Evolutionary conservation across 2,329 filamentous ascomycete genomes (phyloP).

Genomic region (Penicillium thymicola): DNA sequence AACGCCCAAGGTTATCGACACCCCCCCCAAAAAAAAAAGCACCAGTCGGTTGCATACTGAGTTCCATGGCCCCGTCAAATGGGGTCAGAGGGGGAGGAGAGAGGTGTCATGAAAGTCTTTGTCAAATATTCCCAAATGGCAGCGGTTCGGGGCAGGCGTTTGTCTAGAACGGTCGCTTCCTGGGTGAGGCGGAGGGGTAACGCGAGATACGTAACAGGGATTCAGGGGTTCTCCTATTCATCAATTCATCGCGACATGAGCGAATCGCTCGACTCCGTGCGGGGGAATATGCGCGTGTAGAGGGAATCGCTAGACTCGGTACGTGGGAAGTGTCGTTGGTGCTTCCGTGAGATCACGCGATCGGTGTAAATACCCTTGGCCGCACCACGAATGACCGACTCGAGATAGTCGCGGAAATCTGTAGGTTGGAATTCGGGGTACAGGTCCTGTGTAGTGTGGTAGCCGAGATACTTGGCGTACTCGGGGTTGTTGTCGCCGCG

Average conservation of each 20-base stretch:
- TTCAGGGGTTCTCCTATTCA: constrained; percentile 1
- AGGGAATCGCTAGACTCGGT: constrained; percentile 38
- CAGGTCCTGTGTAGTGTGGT: constrained; percentile 51
- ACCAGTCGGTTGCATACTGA: constrained; percentile 13
- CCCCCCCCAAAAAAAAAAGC: constrained; percentile 19
- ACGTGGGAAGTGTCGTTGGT: constrained; percentile 36
- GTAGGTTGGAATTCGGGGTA: constrained; percentile 51
- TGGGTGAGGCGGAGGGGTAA: constrained; percentile 5
- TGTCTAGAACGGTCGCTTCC: constrained; percentile 8
- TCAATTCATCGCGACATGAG: constrained; percentile 32
- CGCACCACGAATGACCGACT: constrained; percentile 43
- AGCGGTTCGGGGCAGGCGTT: constrained; percentile 9
- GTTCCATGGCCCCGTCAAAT: constrained; percentile 5
- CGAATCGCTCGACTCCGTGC: constrained; percentile 37
- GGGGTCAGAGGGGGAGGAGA: constrained; percentile 10
- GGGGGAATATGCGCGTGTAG: constrained; percentile 36
- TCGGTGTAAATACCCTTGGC: constrained; percentile 38
- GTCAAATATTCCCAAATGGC: constrained; percentile 8
- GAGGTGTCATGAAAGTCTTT: constrained; percentile 18
- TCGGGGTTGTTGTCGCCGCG: constrained; percentile 55
- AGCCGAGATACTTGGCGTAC: constrained; percentile 54
- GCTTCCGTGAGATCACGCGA: constrained; percentile 35
- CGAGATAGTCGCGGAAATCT: constrained; percentile 41
- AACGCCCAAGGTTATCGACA: constrained; percentile 19
- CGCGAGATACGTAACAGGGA: not conserved